Evolutionary conservation across 495 filamentous ascomycete genomes (phyloP), one percentile per base, ranked within the genome.

Genomic region (Penicillium robsamsonii): DNA sequence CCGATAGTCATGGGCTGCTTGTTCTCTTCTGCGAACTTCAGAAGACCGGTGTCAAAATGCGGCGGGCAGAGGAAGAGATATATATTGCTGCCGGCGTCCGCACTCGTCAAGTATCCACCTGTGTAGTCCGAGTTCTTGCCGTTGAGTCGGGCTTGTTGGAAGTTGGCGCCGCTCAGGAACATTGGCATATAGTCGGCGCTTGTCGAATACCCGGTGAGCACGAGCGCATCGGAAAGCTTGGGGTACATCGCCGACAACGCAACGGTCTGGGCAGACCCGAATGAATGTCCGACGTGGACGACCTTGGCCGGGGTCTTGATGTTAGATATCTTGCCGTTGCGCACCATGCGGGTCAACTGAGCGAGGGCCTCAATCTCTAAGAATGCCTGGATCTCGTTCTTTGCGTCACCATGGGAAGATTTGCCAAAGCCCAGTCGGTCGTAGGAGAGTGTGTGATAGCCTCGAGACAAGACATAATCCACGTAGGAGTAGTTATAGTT

Each of bases 341-440:
- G 79, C 22, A 84, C 61, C 60, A 71, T 68, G 4, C 55, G 60
- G 10, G 78, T 86, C 12, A 87, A 60, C 27, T 73, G 64, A 20
- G 67, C 59, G 5, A 85, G 71, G 5, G 78, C 78, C 20, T 78
- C 73, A 1, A 85, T 60, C 63, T 88, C 78, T 6, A 79, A 64
- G 46, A 63, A 69, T 8, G 75, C 57, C 57, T 87, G 84, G 49
- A 86, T 74, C 49, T 75, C 74, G 58, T 73, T 74, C 47, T 81
- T 66, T 1, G 84, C 76, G 35, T 87, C 80, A 25, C 74, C 80
- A 55, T 80, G 79, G 10, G 74, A 74, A 0, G 83, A 85, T 24
- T 68, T 69, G 33, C 81, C 83, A 17, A 84, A 71, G 1, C 83
- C 85, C 4, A 86, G 71, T 15, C 84, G 81, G 65, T 87, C 83